These are phyloP conservation scores for Fibroporia radiculosa DNA, from an alignment of 768 basidiomycete genomes.

Conservation along the genomic window DNA sequence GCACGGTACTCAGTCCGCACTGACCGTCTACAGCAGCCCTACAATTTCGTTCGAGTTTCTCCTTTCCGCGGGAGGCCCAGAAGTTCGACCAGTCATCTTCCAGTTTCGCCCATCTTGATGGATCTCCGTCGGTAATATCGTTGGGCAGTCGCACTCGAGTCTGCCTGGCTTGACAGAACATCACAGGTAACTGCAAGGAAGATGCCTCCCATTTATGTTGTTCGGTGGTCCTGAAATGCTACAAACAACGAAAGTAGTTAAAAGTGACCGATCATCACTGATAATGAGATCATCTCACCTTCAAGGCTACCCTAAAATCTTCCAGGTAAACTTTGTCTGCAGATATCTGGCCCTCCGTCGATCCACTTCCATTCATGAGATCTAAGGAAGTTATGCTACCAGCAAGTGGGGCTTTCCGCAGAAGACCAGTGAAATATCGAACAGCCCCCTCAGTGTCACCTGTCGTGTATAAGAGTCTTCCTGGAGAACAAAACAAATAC, in stretches of 20 bases:
- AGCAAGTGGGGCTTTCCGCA: conserved; percentile 29
- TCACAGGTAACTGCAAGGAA: conserved; percentile 56
- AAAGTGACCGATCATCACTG: neutral
- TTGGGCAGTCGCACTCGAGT: conserved; percentile 52
- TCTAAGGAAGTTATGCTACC: conserved; percentile 13
- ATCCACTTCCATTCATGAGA: neutral
- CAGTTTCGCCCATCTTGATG: conserved; percentile 50
- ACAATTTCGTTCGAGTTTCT: conserved; percentile 44
- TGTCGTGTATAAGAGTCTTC: conserved; percentile 83
- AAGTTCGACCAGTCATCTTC: conserved; percentile 61
- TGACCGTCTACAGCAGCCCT: conserved; percentile 60
- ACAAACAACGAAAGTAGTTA: neutral
- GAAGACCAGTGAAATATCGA: conserved; percentile 64
- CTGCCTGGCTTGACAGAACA: conserved; percentile 51
- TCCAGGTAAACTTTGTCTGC: conserved; percentile 72
- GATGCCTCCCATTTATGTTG: conserved; percentile 32
- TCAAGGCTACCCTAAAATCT: conserved; percentile 83
- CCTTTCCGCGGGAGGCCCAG: conserved; percentile 48
- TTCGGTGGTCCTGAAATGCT: conserved; percentile 71
- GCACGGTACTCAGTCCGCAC: conserved; percentile 5
- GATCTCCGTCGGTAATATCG: conserved; percentile 36
- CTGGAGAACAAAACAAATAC: conserved; percentile 31
- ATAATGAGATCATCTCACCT: conserved; percentile 35
- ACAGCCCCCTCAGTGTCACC: conserved; percentile 77
- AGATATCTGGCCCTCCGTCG: conserved; percentile 18